Conservation (phyloP, 2,329 filamentous ascomycete species). For the Monosporascus sp. region DNA sequence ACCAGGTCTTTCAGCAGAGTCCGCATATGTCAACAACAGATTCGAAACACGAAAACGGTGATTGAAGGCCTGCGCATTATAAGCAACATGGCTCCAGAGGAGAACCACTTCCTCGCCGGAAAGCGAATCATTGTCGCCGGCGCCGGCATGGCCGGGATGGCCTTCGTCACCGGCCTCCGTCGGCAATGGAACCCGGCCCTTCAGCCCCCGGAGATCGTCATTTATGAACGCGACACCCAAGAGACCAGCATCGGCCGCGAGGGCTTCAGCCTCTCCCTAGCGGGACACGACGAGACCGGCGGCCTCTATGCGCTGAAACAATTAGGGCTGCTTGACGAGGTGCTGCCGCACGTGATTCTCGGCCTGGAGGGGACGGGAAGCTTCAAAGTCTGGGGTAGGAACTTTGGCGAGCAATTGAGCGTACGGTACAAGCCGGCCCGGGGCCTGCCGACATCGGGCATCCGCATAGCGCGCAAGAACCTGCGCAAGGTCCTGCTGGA, state of each 20-base stretch:
- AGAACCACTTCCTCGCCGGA: conserved; percentile 12
- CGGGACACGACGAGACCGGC: conserved; percentile 28
- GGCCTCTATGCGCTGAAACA: conserved; percentile 34
- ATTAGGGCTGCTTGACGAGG: conserved; percentile 32
- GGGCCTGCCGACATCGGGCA: conserved; percentile 29
- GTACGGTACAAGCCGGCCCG: conserved; percentile 24
- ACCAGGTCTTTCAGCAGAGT: no score
- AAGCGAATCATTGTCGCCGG: conserved; percentile 40
- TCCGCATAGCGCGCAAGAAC: conserved; percentile 33
- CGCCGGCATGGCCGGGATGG: conserved; percentile 37
- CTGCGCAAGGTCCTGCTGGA: conserved; percentile 31
- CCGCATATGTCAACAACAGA: no score
- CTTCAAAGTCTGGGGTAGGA: conserved; percentile 36
- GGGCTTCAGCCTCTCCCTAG: conserved; percentile 35
- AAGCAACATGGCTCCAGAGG: no score
- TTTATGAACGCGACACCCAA: conserved; percentile 37
- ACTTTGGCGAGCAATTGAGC: conserved; percentile 31
- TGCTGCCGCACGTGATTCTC: conserved; percentile 26
- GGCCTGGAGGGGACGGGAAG: conserved; percentile 23
- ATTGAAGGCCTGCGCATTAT: no score
- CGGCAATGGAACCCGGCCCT: conserved; percentile 30
- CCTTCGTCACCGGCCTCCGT: conserved; percentile 35
- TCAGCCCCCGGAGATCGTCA: conserved; percentile 28
- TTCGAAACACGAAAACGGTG: no score
- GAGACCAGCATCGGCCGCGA: conserved; percentile 26